Base-by-base conservation (phyloP, 345 rosid species). In the Erysimum cheiranthoides region DNA sequence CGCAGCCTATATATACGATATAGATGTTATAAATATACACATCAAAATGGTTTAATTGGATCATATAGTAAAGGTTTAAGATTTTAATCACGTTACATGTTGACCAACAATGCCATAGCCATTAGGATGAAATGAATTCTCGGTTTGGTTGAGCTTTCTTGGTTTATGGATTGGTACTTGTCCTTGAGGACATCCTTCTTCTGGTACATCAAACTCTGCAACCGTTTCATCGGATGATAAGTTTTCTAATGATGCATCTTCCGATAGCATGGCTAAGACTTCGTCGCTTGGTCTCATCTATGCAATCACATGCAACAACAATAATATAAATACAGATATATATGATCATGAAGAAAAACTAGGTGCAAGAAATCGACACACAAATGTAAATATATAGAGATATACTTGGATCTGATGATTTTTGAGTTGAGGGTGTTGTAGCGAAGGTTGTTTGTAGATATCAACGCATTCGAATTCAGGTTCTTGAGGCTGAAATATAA, bases 111-210 rank as follows among this genome's bases (percentile, higher is more conserved):
- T 25, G 28, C 28, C 62, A 28, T 25, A 38, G 18, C 10, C 36
- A 39, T 68, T 27, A 68, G 30, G 0, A 1, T 40, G 40, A 17
- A 53, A 10, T 40, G 5, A 12, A 40, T 68, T 39, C 27, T 27
- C 13, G 12, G 39, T 39, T 16, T 53, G 5, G 45, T 40, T 56
- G 56, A 4, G 5, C 4, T 11, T 69, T 58, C 38, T 70, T 58
- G 46, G 74, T 21, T 58, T 70, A 12, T 58, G 46, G 38, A 70
- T 70, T 21, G 66, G 74, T 70, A 70, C 57, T 58, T 58, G 46
- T 58, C 74, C 74, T 18, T 21, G 13, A 17, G 66, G 66, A 57
- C 74, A 71, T 43, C 66, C 58, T 58, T 47, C 75, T 34, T 5
- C 11, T 46, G 66, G 36, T 59, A 58, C 8, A 71, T 59, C 65